A percentile compares a stretch with the other conserved stretches of the same genome.
These are phyloP conservation scores for Lepraria neglecta DNA, from an alignment of 495 filamentous ascomycete genomes.

Conservation along the genomic window DNA sequence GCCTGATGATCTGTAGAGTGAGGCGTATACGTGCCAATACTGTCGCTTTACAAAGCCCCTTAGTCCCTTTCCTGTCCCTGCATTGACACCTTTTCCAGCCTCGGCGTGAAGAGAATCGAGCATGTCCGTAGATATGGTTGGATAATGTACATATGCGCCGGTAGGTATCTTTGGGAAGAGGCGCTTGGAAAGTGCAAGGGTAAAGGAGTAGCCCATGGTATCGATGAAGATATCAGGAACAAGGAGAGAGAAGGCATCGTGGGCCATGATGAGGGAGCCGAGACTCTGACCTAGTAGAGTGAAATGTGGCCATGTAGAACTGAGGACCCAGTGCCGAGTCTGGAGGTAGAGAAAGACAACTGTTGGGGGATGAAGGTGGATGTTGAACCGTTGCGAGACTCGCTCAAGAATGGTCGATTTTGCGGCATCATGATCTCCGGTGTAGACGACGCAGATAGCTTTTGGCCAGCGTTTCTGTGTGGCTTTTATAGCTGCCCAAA, in stretches of 20 bases:
- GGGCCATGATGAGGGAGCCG: slow-evolving; percentile 78
- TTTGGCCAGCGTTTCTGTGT: slow-evolving; percentile 86
- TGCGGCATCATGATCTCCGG: slow-evolving; percentile 81
- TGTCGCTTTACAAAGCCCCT: slow-evolving; percentile 60
- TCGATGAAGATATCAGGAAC: slow-evolving; percentile 93
- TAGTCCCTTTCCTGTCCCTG: slow-evolving; percentile 64
- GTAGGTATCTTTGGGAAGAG: slow-evolving; percentile 79
- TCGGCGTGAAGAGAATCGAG: slow-evolving; percentile 68
- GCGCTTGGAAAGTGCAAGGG: slow-evolving; percentile 70
- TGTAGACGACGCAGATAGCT: slow-evolving; percentile 85
- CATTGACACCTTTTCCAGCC: slow-evolving; percentile 72
- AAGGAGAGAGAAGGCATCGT: slow-evolving; percentile 86
- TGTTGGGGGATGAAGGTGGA: slow-evolving; percentile 75
- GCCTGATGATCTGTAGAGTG: slow-evolving; percentile 73
- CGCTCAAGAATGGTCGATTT: slow-evolving; percentile 71
- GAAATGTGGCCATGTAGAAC: slow-evolving; percentile 82
- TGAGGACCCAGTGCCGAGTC: slow-evolving; percentile 75
- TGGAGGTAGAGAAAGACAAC: slow-evolving; percentile 84
- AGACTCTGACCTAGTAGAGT: slow-evolving; percentile 91
- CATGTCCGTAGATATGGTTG: slow-evolving; percentile 98
- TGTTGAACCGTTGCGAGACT: slow-evolving; percentile 88
- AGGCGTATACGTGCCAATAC: slow-evolving; percentile 85
- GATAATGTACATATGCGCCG: slow-evolving; percentile 93
- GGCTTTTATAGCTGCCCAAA: slow-evolving; percentile 91
- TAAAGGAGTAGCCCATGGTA: slow-evolving; percentile 97